These are phyloP conservation scores for Pezicula neosporulosa DNA, from an alignment of 2,329 filamentous ascomycete species.

Conservation along the genomic window DNA sequence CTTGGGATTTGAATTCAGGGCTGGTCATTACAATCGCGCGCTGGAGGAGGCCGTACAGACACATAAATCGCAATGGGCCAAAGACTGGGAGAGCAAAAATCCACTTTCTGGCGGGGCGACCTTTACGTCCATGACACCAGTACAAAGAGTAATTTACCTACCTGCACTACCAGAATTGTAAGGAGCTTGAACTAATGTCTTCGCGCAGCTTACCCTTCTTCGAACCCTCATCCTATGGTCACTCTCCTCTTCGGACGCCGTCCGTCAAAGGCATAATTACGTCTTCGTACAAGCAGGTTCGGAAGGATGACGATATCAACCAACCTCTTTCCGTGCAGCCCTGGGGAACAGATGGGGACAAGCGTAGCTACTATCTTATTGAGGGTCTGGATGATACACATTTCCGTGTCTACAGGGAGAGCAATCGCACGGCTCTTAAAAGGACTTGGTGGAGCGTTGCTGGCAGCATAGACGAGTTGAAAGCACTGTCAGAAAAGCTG, in stretches of 20 bases:
- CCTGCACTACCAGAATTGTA: background rate
- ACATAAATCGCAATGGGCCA: conserved; percentile 86
- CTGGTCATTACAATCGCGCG: conserved; percentile 88
- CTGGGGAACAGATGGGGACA: conserved; percentile 87
- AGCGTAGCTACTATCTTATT: conserved; percentile 88
- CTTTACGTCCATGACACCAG: conserved; percentile 79
- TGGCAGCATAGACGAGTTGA: conserved; percentile 83
- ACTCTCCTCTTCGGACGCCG: conserved; percentile 78
- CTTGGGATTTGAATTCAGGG: conserved; percentile 47
- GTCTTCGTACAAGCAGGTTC: conserved; percentile 81
- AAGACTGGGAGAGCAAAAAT: conserved; percentile 77
- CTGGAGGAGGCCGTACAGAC: conserved; percentile 87
- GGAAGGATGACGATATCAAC: conserved; percentile 75
- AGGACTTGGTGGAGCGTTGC: conserved; percentile 91
- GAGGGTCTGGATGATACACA: conserved; percentile 92
- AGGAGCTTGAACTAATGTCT: conserved; percentile 5
- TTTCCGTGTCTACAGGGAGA: conserved; percentile 92
- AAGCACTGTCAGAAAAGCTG: conserved; percentile 71
- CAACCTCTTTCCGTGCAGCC: conserved; percentile 86
- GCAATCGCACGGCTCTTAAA: conserved; percentile 73
- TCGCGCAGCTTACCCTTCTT: conserved; percentile 70
- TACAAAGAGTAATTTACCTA: conserved; percentile 64
- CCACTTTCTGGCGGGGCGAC: conserved; percentile 76
- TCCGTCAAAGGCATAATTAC: conserved; percentile 81
- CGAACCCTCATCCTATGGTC: conserved; percentile 85